These are phyloP conservation scores for Dichotomopilus funicola DNA, from an alignment of 2,329 filamentous ascomycete species.

Conservation along the genomic window DNA sequence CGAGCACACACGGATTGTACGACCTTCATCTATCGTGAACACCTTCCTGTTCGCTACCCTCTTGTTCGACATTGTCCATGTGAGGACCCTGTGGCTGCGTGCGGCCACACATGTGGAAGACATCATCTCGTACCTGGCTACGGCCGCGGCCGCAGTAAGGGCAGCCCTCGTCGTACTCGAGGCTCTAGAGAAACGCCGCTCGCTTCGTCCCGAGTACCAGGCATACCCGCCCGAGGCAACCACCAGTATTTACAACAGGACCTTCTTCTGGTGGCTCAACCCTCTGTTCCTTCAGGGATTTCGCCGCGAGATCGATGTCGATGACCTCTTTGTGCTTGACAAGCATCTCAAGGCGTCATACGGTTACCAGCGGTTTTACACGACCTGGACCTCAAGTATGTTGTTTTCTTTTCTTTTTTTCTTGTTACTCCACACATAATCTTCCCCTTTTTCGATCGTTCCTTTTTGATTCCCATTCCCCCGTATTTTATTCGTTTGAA, in stretches of 20 bases:
- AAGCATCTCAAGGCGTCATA: conserved; percentile 18
- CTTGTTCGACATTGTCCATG: conserved; percentile 30
- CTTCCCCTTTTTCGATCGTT: not conserved
- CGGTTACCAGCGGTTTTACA: conserved; percentile 8
- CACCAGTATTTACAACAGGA: conserved; percentile 22
- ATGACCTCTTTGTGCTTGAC: conserved; percentile 21
- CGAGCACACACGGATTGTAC: conserved; percentile 31
- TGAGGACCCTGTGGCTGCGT: conserved; percentile 32
- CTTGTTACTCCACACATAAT: not conserved
- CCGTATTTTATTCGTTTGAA: not conserved
- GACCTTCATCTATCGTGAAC: conserved; percentile 30
- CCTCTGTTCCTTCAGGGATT: conserved; percentile 21
- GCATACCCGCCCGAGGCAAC: conserved; percentile 20
- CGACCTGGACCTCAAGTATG: conserved; percentile 15
- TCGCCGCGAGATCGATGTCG: conserved; percentile 19
- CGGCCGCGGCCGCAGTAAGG: conserved; percentile 26
- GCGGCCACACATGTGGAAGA: conserved; percentile 10
- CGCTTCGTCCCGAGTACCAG: conserved; percentile 17
- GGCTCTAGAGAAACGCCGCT: conserved; percentile 26
- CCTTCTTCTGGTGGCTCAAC: conserved; percentile 25
- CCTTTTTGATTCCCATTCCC: not conserved
- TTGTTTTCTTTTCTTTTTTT: not conserved
- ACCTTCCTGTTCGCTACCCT: conserved; percentile 29
- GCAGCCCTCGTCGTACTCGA: conserved; percentile 28
- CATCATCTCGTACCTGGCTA: conserved; percentile 26